These are phyloP conservation scores for Cucumis cinereus DNA, from an alignment of 306 rosid genomes.

Conservation along the genomic window DNA sequence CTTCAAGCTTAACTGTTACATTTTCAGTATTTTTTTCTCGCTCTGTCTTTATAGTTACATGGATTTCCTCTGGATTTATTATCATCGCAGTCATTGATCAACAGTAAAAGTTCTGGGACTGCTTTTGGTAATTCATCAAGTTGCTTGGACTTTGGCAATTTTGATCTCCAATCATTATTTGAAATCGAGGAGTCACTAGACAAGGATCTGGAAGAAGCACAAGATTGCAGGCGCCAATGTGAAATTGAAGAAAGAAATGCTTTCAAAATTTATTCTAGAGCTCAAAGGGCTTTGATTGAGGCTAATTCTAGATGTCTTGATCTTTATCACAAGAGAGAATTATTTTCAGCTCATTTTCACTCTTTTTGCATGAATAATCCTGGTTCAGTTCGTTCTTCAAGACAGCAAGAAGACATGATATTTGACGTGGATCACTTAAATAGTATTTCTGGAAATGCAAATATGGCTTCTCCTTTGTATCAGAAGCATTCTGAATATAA, in stretches of 20 bases:
- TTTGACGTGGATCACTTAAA: conserved; percentile 34
- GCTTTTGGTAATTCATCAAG: conserved; percentile 33
- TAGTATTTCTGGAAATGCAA: conserved; percentile 34
- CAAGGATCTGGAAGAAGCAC: conserved; percentile 90
- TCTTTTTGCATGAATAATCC: conserved; percentile 50
- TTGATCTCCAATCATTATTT: conserved; percentile 40
- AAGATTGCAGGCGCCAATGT: conserved; percentile 58
- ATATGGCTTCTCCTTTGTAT: conserved; percentile 37
- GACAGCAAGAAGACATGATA: conserved; percentile 43
- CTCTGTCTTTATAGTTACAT: conserved; percentile 6
- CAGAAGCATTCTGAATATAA: conserved; percentile 40
- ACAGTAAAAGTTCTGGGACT: conserved; percentile 25
- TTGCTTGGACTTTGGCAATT: conserved; percentile 21
- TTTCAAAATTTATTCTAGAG: conserved; percentile 67
- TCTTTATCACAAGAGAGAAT: conserved; percentile 69
- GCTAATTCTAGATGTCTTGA: conserved; percentile 68
- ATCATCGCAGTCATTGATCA: conserved; percentile 29
- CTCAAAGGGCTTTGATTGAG: conserved; percentile 72
- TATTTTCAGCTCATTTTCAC: conserved; percentile 48
- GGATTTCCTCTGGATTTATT: conserved; percentile 1
- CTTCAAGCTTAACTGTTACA: background rate
- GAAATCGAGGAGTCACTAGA: conserved; percentile 72
- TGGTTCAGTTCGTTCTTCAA: conserved; percentile 43
- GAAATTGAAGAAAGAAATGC: conserved; percentile 91
- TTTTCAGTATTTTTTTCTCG: background rate